These are phyloP conservation scores for Cercospora zeina DNA, from an alignment of 2,329 filamentous ascomycete species.

Conservation along the genomic window DNA sequence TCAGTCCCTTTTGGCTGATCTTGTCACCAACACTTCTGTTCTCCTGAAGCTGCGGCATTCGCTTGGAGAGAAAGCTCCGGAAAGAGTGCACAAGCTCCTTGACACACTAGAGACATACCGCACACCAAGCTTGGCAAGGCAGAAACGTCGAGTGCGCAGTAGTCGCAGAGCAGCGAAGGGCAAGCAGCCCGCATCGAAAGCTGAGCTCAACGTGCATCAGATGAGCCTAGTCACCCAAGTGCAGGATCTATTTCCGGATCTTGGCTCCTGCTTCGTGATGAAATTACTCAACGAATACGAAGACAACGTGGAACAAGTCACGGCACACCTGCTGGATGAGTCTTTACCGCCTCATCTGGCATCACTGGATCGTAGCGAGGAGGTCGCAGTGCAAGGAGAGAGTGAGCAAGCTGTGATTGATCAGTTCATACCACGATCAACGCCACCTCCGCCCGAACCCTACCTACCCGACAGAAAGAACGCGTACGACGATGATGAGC, in stretches of 20 bases:
- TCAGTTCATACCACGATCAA: slow-evolving; percentile 59
- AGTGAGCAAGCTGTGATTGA: slow-evolving; percentile 34
- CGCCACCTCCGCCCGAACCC: slow-evolving; percentile 47
- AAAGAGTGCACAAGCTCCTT: slow-evolving; percentile 62
- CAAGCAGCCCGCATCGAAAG: slow-evolving; percentile 42
- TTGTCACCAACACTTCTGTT: slow-evolving; percentile 78
- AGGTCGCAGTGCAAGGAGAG: slow-evolving; percentile 51
- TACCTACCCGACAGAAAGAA: slow-evolving; percentile 64
- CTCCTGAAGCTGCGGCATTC: slow-evolving; percentile 62
- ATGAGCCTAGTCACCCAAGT: slow-evolving; percentile 85
- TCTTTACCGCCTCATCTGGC: slow-evolving; percentile 70
- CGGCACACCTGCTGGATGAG: slow-evolving; percentile 77
- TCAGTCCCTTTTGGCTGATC: slow-evolving; percentile 71
- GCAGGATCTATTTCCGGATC: slow-evolving; percentile 88
- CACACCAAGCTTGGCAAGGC: slow-evolving; percentile 53
- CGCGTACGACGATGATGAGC: slow-evolving; percentile 76
- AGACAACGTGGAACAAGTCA: slow-evolving; percentile 75
- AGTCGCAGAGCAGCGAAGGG: slow-evolving; percentile 68
- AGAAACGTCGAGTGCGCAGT: slow-evolving; percentile 59
- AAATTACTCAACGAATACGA: slow-evolving; percentile 76
- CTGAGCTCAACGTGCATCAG: slow-evolving; percentile 70
- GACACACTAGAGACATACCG: slow-evolving; percentile 61
- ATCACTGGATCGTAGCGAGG: slow-evolving; percentile 62
- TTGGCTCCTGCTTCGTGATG: slow-evolving; percentile 79
- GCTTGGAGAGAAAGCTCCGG: slow-evolving; percentile 54